phyloP scores from a whole-genome alignment of 169 alveolate species.

The Blepharisma undulans region DNA sequence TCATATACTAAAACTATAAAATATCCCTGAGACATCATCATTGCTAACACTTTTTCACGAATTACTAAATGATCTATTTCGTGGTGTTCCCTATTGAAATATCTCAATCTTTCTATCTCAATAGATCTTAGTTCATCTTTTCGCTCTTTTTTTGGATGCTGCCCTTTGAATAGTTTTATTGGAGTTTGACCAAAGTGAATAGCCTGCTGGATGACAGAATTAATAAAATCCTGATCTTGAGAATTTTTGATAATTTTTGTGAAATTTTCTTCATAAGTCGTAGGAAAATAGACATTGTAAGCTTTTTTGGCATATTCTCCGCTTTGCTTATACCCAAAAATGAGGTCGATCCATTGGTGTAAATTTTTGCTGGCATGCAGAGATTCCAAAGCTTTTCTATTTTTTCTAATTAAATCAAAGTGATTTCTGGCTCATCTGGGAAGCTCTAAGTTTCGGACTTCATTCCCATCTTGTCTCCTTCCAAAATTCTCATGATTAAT shows the following conservation, averaged over 20 bases:
- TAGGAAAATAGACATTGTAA: conserved; percentile 40
- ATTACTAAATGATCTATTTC: no score
- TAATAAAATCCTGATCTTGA: not conserved
- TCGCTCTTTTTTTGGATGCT: conserved; percentile 1
- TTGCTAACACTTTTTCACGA: not conserved
- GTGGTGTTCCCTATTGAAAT: no score
- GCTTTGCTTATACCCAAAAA: conserved; percentile 77
- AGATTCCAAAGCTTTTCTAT: conserved; percentile 68
- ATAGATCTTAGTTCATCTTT: no score
- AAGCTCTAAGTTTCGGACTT: conserved; percentile 66
- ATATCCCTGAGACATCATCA: not conserved
- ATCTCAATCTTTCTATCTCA: no score
- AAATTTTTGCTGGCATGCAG: conserved; percentile 52
- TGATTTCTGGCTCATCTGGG: conserved; percentile 75
- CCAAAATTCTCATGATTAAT: not conserved
- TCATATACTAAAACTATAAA: not conserved
- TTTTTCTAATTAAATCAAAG: conserved; percentile 63
- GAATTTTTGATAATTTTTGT: not conserved
- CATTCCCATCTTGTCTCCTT: conserved; percentile 16
- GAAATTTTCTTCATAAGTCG: conserved; percentile 48
- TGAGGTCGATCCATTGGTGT: conserved; percentile 74
- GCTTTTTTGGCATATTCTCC: conserved; percentile 62
- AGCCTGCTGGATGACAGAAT: conserved; percentile 74
- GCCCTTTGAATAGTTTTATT: conserved; percentile 69
- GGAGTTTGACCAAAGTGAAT: conserved; percentile 93